Base-by-base conservation (phyloP, 2,329 filamentous ascomycete genomes). In the Fusarium penzigii region DNA sequence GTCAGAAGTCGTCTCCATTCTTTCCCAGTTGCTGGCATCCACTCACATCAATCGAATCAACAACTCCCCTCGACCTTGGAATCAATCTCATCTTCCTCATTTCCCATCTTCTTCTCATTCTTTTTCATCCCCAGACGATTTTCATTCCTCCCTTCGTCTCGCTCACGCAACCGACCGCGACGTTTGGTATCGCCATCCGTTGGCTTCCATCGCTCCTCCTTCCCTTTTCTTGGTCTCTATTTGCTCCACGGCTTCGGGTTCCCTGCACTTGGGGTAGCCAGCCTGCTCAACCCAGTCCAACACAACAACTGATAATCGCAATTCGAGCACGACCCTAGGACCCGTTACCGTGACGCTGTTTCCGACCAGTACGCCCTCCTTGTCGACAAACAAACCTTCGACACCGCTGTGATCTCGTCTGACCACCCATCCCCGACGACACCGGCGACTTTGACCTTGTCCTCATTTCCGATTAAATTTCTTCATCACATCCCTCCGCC, bases 301-400 rank as follows among this genome's bases (percentile, higher is more conserved):
- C 52, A 52, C 42, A 32, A 42, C 45, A 34, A 49, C 45, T 48
- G 56, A 61, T 62, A 60, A 54, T 62, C 50, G 44, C 56, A 65
- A 55, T 52, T 62, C 59, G 58, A 65, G 45, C 52, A 49, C 51
- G 45, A 44, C 50, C 46, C 42, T 29, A 17, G 50, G 42, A 51
- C 44, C 52, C 53, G 61, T 51, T 55, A 49, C 48, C 57, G 60
- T 66, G 63, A 66, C 63, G 62, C 59, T 61, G 57, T 65, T 61
- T 56, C 58, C 62, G 50, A 53, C 53, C 46, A 32, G 47, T 49
- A 56, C 53, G 42, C 42, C 43, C 42, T 50, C 51, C 52, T 49
- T 50, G 53, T 60, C 58, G 49, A 53, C 55, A 48, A 63, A 44
- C 52, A 46, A 53, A 49, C 45, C 51, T 46, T 49, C 44, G 47